Evolutionary conservation across 768 basidiomycete genomes (phyloP).

Genomic region (Tricholoma bakamatsutake): DNA sequence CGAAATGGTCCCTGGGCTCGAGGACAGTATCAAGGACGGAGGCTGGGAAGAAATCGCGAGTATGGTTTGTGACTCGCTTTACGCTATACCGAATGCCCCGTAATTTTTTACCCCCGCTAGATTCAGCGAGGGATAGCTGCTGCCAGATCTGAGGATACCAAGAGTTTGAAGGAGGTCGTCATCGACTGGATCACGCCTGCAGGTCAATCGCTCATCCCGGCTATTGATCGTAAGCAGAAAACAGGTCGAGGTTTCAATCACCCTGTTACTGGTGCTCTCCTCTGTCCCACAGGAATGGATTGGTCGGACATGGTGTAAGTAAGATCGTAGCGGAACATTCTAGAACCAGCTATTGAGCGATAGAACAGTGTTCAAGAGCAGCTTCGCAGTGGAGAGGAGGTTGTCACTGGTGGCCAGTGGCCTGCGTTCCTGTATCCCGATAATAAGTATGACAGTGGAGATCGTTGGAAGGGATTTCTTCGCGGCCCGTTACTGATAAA

Average conservation of each 20-base stretch:
- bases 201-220: neutral
- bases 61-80: neutral
- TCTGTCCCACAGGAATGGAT: neutral
- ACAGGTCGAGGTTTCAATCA: neutral
- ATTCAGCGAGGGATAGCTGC: neutral
- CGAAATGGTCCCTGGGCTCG: conserved; percentile 7
- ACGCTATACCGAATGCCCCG: neutral
- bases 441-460: conserved; percentile 13
- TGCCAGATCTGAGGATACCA: neutral
- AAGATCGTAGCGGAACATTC: neutral
- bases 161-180: neutral
- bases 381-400: conserved; percentile 6
- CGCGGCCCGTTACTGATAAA: conserved; percentile 15
- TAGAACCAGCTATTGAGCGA: too few relatives aligned
- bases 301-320: neutral
- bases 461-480: conserved; percentile 21
- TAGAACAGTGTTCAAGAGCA: neutral
- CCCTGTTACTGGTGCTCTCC: neutral
- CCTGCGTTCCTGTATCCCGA: conserved; percentile 17
- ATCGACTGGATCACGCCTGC: neutral
- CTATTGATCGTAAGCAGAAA: neutral
- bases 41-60: neutral
- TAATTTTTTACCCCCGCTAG: neutral
- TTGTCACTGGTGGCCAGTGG: conserved; percentile 17
- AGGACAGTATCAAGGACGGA: conserved; percentile 1